Base-by-base conservation (phyloP, 768 basidiomycete species). In the Suillus clintonianus region DNA sequence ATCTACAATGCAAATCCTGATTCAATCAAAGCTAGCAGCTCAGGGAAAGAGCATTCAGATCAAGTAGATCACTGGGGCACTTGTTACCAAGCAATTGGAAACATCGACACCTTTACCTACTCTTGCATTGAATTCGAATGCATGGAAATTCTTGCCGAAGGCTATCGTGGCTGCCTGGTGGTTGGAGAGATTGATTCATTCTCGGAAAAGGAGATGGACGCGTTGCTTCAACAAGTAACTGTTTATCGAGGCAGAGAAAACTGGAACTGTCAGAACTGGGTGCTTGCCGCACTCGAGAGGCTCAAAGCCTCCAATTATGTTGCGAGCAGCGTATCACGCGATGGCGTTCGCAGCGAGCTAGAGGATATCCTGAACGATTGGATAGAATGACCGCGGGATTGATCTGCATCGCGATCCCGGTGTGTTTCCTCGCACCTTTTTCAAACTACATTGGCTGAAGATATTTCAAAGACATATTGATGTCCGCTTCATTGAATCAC, bases 251-350 rank as follows among this genome's bases (percentile, higher is more conserved):
- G 66, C 59, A 72, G 63, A 43, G 70, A 72, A 64, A 70, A 76
- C 45, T 75, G 76, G 76, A 76, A 75, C 11, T 72, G 69, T 37
- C 76, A 75, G 63, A 74, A 24, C 55, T 76, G 74, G 72, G 71
- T 74, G 10, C 68, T 70, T 30, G 64, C 58, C 5, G 67, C 72
- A 7, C 64, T 74, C 1, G 74, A 74, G 41, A 65, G 64, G 45
- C 66, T 77, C 61, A 72, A 57, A 60, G 60, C 56, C 8, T 60
- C 62, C 6, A 63, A 42, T 48, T 32, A 70, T 54, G 50, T 76
- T 51, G 65, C 61, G 27, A 41, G 64, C 8, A 65, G 67, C 32
- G 41, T 73, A 32, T 65, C 71, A 47, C 59, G 70, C 9, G 65
- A 68, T 39, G 48, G 27, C 55, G 65, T 76, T 59, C 70, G 50